A percentile compares a stretch with the other conserved stretches of the same genome.
These are phyloP conservation scores for Hibiscus trionum DNA, from an alignment of 345 rosid genomes.

Conservation along the genomic window DNA sequence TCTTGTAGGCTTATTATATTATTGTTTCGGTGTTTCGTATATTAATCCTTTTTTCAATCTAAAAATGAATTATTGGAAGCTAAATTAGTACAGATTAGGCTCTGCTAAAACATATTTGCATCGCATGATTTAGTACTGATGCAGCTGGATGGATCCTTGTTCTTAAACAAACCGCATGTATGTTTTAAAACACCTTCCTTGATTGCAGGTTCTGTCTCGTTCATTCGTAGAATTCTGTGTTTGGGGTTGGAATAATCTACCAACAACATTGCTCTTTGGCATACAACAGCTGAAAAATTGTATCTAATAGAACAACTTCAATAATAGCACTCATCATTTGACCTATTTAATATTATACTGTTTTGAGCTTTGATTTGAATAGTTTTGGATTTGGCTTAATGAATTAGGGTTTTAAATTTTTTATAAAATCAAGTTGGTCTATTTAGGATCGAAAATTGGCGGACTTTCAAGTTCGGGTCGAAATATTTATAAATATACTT, in stretches of 20 bases:
- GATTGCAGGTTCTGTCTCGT: slow-evolving; percentile 67
- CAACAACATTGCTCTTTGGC: slow-evolving; percentile 59
- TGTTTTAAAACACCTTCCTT: neutral
- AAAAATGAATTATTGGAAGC: no score
- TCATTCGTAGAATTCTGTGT: slow-evolving; percentile 81
- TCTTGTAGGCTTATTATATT: no score
- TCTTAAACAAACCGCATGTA: no score
- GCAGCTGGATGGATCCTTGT: no score
- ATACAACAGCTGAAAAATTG: neutral
- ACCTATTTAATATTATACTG: neutral
- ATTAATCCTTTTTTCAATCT: no score
- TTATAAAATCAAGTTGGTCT: no score
- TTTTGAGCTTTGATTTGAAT: neutral
- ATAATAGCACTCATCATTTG: neutral
- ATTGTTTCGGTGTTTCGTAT: no score
- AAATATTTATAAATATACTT: neutral
- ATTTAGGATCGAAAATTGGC: no score
- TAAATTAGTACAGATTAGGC: no score
- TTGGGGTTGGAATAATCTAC: slow-evolving; percentile 99
- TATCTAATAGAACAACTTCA: neutral
- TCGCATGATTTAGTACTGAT: no score
- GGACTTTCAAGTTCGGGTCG: neutral
- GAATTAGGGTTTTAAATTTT: neutral
- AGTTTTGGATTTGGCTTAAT: no score
- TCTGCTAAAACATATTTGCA: no score